These are phyloP conservation scores for Polytrichum formosum DNA, from an alignment of 225 moss, liverwort and hornwort genomes.

Conservation along the genomic window DNA sequence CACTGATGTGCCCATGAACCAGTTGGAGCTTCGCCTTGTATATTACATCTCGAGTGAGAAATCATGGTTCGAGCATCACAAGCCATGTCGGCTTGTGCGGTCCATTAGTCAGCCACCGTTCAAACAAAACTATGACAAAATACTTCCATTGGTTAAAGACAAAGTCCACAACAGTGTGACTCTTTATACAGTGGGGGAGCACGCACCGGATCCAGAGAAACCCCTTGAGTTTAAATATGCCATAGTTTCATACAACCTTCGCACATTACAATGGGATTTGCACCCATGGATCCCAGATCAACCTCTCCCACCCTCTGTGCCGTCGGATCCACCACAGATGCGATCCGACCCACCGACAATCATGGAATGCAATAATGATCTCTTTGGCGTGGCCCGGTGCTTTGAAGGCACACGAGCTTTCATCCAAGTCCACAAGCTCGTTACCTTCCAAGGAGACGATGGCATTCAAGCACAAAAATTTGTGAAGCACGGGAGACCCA, in stretches of 20 bases:
- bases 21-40: slow-evolving; percentile 18
- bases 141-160: slow-evolving; percentile 27
- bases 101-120: not conserved
- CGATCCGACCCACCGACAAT: slow-evolving; percentile 16
- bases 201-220: not conserved
- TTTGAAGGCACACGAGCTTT: slow-evolving; percentile 28
- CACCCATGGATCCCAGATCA: slow-evolving; percentile 23
- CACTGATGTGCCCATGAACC: not conserved
- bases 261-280: slow-evolving; percentile 18
- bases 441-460: not conserved
- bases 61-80: slow-evolving; percentile 33
- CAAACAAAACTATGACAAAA: slow-evolving; percentile 13
- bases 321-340: not conserved
- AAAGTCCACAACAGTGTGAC: slow-evolving; percentile 1
- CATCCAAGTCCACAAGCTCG: slow-evolving; percentile 38
- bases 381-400: slow-evolving; percentile 32
- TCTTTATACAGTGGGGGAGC: slow-evolving; percentile 22
- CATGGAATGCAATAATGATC: slow-evolving; percentile 34
- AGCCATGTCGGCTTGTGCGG: slow-evolving; percentile 2
- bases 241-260: slow-evolving; percentile 31
- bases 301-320: not conserved
- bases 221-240: slow-evolving; percentile 16
- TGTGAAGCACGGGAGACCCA: slow-evolving; percentile 26
- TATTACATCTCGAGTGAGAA: slow-evolving; percentile 8
- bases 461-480: not conserved